These are phyloP conservation scores for Alternaria hordeiaustralica DNA, from an alignment of 2,329 filamentous ascomycete species.

Conservation along the genomic window DNA sequence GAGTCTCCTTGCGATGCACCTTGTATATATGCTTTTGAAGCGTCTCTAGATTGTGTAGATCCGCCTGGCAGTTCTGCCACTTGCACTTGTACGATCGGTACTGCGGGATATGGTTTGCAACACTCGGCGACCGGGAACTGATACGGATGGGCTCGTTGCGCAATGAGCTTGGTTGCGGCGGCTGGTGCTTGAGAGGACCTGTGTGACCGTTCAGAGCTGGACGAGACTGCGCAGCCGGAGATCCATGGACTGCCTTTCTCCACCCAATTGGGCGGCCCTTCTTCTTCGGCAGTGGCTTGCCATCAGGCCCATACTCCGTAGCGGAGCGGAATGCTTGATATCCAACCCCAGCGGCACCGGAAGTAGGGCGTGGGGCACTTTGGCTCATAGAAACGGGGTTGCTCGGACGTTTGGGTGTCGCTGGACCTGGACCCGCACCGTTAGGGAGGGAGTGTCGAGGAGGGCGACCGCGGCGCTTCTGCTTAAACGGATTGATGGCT, in stretches of 20 bases:
- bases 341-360: constrained; percentile 37
- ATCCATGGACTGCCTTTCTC: constrained; percentile 57
- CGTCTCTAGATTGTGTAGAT: constrained; percentile 67
- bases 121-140: constrained; percentile 42
- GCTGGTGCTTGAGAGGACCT: constrained; percentile 11
- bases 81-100: constrained; percentile 62
- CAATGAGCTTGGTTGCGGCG: constrained; percentile 34
- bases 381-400: constrained; percentile 30
- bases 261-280: constrained; percentile 58
- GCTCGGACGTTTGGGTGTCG: constrained; percentile 23
- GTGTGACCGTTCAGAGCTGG: constrained; percentile 31
- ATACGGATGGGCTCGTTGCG: constrained; percentile 37
- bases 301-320: constrained; percentile 39
- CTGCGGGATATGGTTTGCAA: constrained; percentile 32
- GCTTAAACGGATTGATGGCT: constrained; percentile 41
- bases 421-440: constrained; percentile 17
- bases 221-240: constrained; percentile 31
- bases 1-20: constrained; percentile 55
- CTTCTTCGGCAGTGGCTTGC: constrained; percentile 50
- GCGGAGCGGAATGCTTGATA: constrained; percentile 52
- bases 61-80: constrained; percentile 63
- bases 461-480: constrained; percentile 46
- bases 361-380: constrained; percentile 29
- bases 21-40: constrained; percentile 66
- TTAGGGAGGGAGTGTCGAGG: constrained; percentile 40